A percentile compares a stretch with the other conserved stretches of the same genome.
phyloP scores from a whole-genome alignment of 306 rosid species.

The Fagus crenata region DNA sequence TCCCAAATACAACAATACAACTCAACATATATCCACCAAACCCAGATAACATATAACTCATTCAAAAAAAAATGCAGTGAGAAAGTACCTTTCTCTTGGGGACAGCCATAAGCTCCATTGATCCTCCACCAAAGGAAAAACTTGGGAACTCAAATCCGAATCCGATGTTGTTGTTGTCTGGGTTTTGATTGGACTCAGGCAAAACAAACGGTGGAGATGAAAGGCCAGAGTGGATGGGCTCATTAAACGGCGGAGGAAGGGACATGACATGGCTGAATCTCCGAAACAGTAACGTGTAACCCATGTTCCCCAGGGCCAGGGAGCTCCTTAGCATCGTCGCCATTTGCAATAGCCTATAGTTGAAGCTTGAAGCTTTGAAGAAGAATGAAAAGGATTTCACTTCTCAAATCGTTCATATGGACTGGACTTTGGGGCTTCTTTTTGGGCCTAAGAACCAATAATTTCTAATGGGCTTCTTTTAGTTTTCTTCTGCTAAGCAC shows the following conservation, averaged over 20 bases:
- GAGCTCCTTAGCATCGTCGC: constrained; percentile 27
- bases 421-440: too few species aligned
- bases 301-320: constrained; percentile 3
- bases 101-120: constrained; percentile 67
- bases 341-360: background rate
- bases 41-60: background rate
- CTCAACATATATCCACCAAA: background rate
- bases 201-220: constrained; percentile 28
- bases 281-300: constrained; percentile 11
- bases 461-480: too few species aligned
- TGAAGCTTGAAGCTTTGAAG: too few species aligned
- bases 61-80: background rate
- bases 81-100: constrained; percentile 49
- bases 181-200: constrained; percentile 33
- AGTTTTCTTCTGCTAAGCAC: too few species aligned
- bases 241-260: constrained; percentile 33
- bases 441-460: too few species aligned
- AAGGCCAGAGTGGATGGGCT: background rate
- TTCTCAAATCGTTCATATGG: too few species aligned
- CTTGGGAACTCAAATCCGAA: constrained; percentile 36
- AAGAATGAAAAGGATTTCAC: too few species aligned
- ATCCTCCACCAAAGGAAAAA: constrained; percentile 34
- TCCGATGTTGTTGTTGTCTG: background rate
- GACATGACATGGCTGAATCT: constrained; percentile 30
- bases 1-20: background rate